Base-by-base conservation (phyloP, 305 asterid species). In the Fraxinus sp. region DNA sequence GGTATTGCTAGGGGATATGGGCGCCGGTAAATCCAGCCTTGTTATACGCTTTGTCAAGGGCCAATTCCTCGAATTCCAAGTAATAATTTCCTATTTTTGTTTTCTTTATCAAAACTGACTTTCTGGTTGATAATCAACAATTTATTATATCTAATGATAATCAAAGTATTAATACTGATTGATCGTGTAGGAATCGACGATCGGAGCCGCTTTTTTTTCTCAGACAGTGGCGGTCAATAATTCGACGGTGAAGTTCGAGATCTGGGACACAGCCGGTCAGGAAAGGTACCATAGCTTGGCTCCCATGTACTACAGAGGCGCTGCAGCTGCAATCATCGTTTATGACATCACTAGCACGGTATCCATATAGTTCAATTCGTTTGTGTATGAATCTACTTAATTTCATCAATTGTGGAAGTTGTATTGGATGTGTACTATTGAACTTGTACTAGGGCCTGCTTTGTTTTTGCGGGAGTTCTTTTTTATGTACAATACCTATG, bases 231-330 rank as follows among this genome's bases (percentile, higher is more conserved):
- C 97, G 22, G 97, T 89, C 78, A 89, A 93, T 81, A 91, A 91
- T 87, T 89, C 91, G 28, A 93, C 97, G n/a, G 97, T 95, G 80
- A 95, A 95, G 85, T 95, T 95, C 77, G 99, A 94, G 95, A 94
- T 95, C 87, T 95, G 97, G 99, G 99, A 95, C 79, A 95, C 99
- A 24, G 98, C 98, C 37, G 99, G 97, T 1, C 98, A 92, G 90
- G 98, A 95, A 91, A 91, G 99, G 83, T 95, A 94, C 85, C 98
- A 95, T 82, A 95, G 98, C 89, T 91, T 95, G 89, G 98, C 99
- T 10, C 97, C 99, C 24, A 94, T 95, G 98, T 94, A 94, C 76
- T 93, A 94, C 83, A 88, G 97, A 83, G 98, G 98, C 7, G 94
- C 97, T 30, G 98, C 98, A 36, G 97, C 97, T 72, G 97, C 98